phyloP scores from a whole-genome alignment of 176 grass and related monocot genomes.

The Chrysopogon serrulatus region DNA sequence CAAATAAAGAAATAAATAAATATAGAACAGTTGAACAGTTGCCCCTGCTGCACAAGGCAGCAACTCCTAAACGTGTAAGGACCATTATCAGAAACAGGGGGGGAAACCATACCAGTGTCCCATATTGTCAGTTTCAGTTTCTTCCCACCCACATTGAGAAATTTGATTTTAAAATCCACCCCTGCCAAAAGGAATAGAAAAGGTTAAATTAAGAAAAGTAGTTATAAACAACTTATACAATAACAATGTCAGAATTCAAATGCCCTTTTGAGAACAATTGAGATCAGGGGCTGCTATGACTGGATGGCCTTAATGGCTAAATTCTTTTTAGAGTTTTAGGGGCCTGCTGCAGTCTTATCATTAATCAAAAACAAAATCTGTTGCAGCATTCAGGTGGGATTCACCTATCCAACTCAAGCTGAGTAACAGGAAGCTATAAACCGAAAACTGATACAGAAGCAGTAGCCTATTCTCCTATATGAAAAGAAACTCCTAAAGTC shows the following conservation, averaged over 20 bases:
- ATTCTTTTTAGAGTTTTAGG: too few species aligned
- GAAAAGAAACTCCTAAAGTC: too few species aligned
- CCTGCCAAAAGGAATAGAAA: conserved; percentile 33
- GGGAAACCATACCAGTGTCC: conserved; percentile 69
- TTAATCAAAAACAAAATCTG: too few species aligned
- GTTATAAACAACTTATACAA: neutral
- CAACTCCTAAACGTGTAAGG: neutral
- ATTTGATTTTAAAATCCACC: conserved; percentile 96
- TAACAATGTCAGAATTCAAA: neutral
- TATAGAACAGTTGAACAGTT: neutral
- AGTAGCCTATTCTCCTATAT: too few species aligned
- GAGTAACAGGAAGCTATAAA: too few species aligned
- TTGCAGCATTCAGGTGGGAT: too few species aligned
- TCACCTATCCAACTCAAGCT: too few species aligned
- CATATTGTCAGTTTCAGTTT: conserved; percentile 97
- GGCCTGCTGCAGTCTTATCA: too few species aligned
- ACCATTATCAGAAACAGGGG: neutral
- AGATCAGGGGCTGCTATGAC: neutral
- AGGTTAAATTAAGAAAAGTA: neutral
- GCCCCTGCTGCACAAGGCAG: neutral
- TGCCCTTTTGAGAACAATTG: neutral
- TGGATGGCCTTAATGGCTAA: neutral
- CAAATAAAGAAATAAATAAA: neutral
- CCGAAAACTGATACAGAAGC: too few species aligned
- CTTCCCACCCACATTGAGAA: conserved; percentile 65